Conservation (phyloP, 2,329 filamentous ascomycete species). For the Akanthomyces lecanii region DNA sequence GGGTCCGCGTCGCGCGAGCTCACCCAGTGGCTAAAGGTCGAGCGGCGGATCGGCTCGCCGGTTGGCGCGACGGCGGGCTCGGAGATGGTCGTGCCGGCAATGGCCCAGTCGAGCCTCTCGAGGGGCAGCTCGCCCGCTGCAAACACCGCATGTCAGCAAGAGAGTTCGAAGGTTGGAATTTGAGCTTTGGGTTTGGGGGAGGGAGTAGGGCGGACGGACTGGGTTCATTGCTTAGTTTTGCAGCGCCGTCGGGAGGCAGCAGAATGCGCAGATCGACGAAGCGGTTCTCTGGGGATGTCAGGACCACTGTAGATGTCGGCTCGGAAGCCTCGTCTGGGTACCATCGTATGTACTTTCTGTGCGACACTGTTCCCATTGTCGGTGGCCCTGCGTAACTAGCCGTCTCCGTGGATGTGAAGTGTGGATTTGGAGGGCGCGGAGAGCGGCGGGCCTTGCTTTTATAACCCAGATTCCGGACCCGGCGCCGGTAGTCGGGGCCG, state of each 20-base stretch:
- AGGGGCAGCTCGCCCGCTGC: slow-evolving; percentile 14
- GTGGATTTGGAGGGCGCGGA: not conserved
- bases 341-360: slow-evolving; percentile 57
- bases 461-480: slow-evolving; percentile 8
- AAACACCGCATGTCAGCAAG: not conserved
- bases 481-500: slow-evolving; percentile 9
- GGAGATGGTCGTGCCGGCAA: slow-evolving; percentile 52
- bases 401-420: not conserved
- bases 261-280: slow-evolving; percentile 61
- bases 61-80: slow-evolving; percentile 25
- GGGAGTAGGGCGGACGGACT: not conserved
- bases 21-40: slow-evolving; percentile 56
- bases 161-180: not conserved
- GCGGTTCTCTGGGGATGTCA: slow-evolving; percentile 52
- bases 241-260: slow-evolving; percentile 23
- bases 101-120: slow-evolving; percentile 58
- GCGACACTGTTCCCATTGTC: slow-evolving; percentile 48
- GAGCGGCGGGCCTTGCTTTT: slow-evolving; percentile 1
- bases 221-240: slow-evolving; percentile 2
- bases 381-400: not conserved
- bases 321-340: slow-evolving; percentile 48
- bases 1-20: slow-evolving; percentile 45
- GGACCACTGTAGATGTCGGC: slow-evolving; percentile 60
- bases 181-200: not conserved
- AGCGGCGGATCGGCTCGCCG: slow-evolving; percentile 30